Evolutionary conservation across 768 basidiomycete genomes (phyloP).

Genomic region (Chalciporus pseudorubinellus): DNA sequence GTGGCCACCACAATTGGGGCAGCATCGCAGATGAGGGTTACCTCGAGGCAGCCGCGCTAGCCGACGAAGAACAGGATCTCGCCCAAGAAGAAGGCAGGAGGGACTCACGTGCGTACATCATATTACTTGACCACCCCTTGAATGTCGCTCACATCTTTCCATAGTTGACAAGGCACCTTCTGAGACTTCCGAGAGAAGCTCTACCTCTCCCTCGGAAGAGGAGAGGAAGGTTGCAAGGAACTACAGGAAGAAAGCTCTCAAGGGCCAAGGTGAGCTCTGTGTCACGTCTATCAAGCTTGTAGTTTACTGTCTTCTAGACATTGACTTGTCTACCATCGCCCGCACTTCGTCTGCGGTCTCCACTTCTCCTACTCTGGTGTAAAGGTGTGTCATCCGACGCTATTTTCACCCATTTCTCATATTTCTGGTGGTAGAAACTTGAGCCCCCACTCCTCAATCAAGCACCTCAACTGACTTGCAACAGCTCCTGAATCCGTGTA

Average conservation of each 20-base stretch:
- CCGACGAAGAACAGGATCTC: conserved; percentile 54
- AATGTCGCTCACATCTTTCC: conserved; percentile 6
- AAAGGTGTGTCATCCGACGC: conserved; percentile 10
- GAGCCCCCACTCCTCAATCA: too few species aligned
- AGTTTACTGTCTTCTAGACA: conserved; percentile 19
- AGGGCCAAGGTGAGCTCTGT: conserved; percentile 46
- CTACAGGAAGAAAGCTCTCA: conserved; percentile 73
- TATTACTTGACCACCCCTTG: background rate
- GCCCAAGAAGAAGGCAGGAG: conserved; percentile 32
- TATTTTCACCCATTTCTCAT: background rate
- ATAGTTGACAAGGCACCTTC: conserved; percentile 27
- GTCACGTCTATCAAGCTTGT: background rate
- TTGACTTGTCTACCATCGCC: conserved; percentile 78
- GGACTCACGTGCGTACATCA: conserved; percentile 19
- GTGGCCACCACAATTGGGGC: conserved; percentile 87
- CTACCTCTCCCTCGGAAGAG: conserved; percentile 53
- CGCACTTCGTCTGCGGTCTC: conserved; percentile 75
- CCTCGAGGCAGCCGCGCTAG: conserved; percentile 54
- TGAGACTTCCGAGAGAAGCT: conserved; percentile 36
- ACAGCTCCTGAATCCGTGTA: too few species aligned
- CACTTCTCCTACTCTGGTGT: conserved; percentile 43
- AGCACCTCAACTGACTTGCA: too few species aligned
- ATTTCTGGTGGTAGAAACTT: too few species aligned
- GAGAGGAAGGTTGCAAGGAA: conserved; percentile 62
- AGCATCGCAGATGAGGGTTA: conserved; percentile 59